Base-by-base conservation (phyloP, 2,329 filamentous ascomycete species). In the Didymella sp. region DNA sequence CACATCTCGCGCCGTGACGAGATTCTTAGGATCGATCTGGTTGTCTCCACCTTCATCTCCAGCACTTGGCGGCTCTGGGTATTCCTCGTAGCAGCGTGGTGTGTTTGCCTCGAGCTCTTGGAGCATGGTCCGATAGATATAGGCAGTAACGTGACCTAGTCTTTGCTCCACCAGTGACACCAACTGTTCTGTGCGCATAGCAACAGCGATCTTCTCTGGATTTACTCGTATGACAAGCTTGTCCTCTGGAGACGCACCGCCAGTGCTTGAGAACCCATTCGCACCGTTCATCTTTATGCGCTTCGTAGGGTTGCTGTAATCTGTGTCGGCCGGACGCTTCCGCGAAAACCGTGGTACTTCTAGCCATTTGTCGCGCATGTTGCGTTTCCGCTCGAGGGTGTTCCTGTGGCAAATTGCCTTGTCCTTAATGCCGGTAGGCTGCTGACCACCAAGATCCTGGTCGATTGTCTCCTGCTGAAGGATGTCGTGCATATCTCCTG, bases 131-230 rank as follows among this genome's bases (percentile, higher is more conserved):
- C 85, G 86, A 72, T 96, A 98, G 1, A 98, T 86, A 58, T 88
- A 83, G 1, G 89, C 88, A 1, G 93, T 96, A 1, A 85, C 87
- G 37, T 87, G 82, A 41, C 92, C 90, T 19, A 95, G 83, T 28
- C 85, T 82, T 50, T 89, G 85, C 48, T 87, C 83, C 1, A 87
- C 91, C 54, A 92, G 85, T n/a, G 87, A 82, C 49, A 89, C 86
- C 2, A 98, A 86, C 19, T 87, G 86, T 62, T 88, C 84, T 67
- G 92, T 96, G 54, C 94, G 90, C 61, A 96, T 81, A 46, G 90
- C 87, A 9, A 97, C 90, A 6, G 89, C 81, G 57, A 92, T 91
- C 74, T 94, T 96, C 53, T 93, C 89, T 69, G 91, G 89, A 72
- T 96, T 97, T 51, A 97, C 81, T 25, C 89, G 86, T 45, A 98